Base-by-base conservation (phyloP, 495 filamentous ascomycete species). In the Xylaria intraflava region DNA sequence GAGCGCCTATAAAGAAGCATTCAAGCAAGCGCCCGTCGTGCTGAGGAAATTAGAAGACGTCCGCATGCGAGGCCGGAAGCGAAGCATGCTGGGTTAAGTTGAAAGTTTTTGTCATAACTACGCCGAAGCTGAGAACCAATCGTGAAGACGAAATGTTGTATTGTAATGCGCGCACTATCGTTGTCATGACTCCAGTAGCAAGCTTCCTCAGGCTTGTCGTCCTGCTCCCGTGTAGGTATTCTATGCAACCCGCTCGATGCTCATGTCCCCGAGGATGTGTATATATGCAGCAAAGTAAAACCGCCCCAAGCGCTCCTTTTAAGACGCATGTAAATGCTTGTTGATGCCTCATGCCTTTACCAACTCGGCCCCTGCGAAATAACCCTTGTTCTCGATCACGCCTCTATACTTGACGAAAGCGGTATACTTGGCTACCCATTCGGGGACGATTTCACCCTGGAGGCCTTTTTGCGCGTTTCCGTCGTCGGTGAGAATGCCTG, bases 361-460 rank as follows among this genome's bases (percentile, higher is more conserved):
- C 47, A 92, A 67, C 67, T 89, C 83, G 12, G 89, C 91, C 46
- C 83, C 80, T 3, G 90, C 90, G 74, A 95, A 95, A 69, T 95
- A 96, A 12, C 93, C 93, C 74, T 97, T 97, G 64, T 93, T 95
- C 78, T 99, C 93, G 47, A 99, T 89, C 4, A 97, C 93, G 0
- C 93, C 94, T n/a, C 93, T 77, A 66, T 96, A 84, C 66, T 87
- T 88, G 26, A 96, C 89, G n/a, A 97, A 90, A 5, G 94, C 94
- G 19, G 94, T 97, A 69, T 99, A 99, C 66, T 97, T 97, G 51
- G 91, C 85, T 27, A 96, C 93, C 92, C 92, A 99, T 58, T 89
- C 83, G 12, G 93, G 90, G 57, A 80, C 76, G 41, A 98, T 74
- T 46, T 95, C 83, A 11, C 89, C 88, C 57, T 79, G 80, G 48